These are phyloP conservation scores for Saccharomycopsis amapae DNA, from an alignment of 805 yeast genomes.

Conservation along the genomic window DNA sequence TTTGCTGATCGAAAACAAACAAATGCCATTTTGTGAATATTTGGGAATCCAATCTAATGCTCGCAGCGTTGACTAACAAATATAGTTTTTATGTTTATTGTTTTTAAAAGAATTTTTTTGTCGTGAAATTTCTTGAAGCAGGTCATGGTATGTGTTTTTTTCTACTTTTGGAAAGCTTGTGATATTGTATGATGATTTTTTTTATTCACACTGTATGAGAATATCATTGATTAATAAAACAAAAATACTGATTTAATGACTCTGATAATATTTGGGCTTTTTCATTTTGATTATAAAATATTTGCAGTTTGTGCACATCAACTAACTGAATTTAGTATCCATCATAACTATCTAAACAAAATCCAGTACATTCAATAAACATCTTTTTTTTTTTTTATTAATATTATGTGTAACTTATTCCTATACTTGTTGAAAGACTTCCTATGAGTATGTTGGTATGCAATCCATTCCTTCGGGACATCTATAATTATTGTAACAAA, in stretches of 20 bases:
- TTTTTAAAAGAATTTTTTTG: not conserved
- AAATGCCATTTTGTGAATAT: not conserved
- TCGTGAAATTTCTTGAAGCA: not conserved
- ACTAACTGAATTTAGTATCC: too few species aligned
- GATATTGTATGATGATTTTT: slow-evolving; percentile 17
- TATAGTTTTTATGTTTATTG: not conserved
- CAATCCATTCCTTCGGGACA: too few species aligned
- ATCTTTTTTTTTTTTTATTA: too few species aligned
- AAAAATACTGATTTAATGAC: slow-evolving; percentile 22
- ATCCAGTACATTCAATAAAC: too few species aligned
- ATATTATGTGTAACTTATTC: too few species aligned
- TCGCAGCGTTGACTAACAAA: not conserved
- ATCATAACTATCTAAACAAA: too few species aligned
- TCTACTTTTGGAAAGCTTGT: not conserved
- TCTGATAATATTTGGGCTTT: slow-evolving; percentile 18
- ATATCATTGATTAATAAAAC: slow-evolving; percentile 12
- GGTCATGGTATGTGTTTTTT: not conserved
- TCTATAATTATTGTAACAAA: too few species aligned
- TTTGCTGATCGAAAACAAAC: slow-evolving; percentile 9
- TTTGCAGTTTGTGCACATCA: too few species aligned
- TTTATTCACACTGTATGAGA: slow-evolving; percentile 22
- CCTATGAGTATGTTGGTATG: too few species aligned
- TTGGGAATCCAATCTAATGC: not conserved
- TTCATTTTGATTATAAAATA: too few species aligned
- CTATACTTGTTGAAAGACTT: too few species aligned